Evolutionary conservation across 768 basidiomycete species (phyloP).

Genomic region (Boletus rufocinnamomeus): DNA sequence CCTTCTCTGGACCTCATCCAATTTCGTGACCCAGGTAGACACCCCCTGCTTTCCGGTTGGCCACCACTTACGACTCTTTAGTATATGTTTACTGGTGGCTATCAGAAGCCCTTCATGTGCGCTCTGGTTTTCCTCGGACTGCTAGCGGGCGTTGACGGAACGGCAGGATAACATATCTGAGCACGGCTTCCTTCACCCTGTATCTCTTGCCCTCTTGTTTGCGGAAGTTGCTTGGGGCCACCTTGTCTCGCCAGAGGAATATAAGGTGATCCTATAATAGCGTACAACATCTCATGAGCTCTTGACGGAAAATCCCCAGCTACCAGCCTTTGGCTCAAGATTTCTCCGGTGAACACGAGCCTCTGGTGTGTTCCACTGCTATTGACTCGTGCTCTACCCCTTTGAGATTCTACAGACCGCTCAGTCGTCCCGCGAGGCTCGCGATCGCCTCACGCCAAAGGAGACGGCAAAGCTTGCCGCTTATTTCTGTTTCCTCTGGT

Average conservation of each 20-base stretch:
- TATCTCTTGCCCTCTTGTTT: conserved; percentile 71
- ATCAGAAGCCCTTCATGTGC: conserved; percentile 88
- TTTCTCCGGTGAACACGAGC: conserved; percentile 8
- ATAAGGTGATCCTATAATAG: conserved; percentile 9
- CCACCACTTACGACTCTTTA: conserved; percentile 18
- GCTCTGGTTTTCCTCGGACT: conserved; percentile 22
- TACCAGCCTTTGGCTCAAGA: conserved; percentile 31
- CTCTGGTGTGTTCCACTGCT: conserved; percentile 19
- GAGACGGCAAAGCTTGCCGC: conserved; percentile 82
- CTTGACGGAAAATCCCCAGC: conserved; percentile 14
- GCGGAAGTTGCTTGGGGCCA: conserved; percentile 28
- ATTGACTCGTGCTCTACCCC: not conserved
- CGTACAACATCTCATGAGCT: not conserved
- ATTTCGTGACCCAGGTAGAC: conserved; percentile 80
- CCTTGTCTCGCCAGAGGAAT: conserved; percentile 6
- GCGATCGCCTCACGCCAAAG: conserved; percentile 50
- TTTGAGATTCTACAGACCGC: conserved; percentile 11
- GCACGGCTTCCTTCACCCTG: conserved; percentile 83
- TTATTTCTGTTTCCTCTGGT: conserved; percentile 88
- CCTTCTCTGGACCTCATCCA: conserved; percentile 84
- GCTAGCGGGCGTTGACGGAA: conserved; percentile 4
- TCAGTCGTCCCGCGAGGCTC: conserved; percentile 17
- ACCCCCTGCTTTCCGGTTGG: not conserved
- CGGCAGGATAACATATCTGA: conserved; percentile 81
- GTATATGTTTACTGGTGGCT: conserved; percentile 65